phyloP scores from a whole-genome alignment of 140 eudicot species.

The Senecio squalidus region DNA sequence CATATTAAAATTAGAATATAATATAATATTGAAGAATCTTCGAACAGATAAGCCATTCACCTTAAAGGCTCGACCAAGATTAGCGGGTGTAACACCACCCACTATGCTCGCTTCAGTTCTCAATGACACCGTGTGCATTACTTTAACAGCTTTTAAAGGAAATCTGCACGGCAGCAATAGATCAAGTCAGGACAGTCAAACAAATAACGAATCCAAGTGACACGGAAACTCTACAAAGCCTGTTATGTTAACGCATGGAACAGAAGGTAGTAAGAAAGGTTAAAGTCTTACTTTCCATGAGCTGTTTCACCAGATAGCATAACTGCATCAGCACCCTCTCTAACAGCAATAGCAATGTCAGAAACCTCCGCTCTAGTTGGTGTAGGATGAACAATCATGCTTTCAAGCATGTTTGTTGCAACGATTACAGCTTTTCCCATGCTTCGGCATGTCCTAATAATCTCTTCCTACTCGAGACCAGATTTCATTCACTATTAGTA shows the following conservation, averaged over 20 bases:
- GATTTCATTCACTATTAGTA: slow-evolving; percentile 2
- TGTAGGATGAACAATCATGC: slow-evolving; percentile 97
- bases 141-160: slow-evolving; percentile 95
- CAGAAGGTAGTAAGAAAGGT: not conserved
- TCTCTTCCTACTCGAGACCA: slow-evolving; percentile 59
- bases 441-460: slow-evolving; percentile 78
- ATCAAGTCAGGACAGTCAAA: not conserved
- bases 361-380: slow-evolving; percentile 98
- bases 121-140: slow-evolving; percentile 91
- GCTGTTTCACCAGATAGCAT: slow-evolving; percentile 99
- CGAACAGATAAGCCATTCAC: slow-evolving; percentile 21
- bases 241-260: no score
- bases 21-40: not conserved
- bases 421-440: slow-evolving; percentile 97
- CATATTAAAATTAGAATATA: no score
- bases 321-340: slow-evolving; percentile 97
- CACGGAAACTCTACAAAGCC: no score
- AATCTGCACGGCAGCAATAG: slow-evolving; percentile 41
- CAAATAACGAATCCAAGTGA: no score
- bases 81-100: slow-evolving; percentile 59
- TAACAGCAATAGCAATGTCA: slow-evolving; percentile 95
- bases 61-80: slow-evolving; percentile 87
- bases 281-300: slow-evolving; percentile 76
- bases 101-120: slow-evolving; percentile 78
- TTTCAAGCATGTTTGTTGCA: slow-evolving; percentile 97